A percentile compares a stretch with the other conserved stretches of the same genome.
Evolutionary conservation across 257 asterid species (phyloP).

Genomic region (Fraxinus cuspidata): DNA sequence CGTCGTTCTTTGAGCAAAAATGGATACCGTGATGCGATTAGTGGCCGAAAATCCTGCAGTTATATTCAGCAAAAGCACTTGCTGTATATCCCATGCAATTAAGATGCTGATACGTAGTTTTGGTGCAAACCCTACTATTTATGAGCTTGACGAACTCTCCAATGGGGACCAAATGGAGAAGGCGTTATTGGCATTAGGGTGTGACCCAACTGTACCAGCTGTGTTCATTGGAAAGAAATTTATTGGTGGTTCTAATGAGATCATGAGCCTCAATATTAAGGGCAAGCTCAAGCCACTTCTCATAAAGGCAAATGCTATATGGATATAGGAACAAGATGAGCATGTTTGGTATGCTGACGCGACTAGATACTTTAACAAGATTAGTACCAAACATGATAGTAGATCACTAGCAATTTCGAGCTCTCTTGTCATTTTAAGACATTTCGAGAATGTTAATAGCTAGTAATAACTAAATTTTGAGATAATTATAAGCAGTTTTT

Average conservation of each 20-base stretch:
- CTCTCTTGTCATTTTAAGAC: neutral
- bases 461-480: neutral
- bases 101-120: constrained; percentile 42
- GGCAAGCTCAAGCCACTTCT: constrained; percentile 58
- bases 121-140: constrained; percentile 54
- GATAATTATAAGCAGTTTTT: neutral
- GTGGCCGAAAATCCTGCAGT: constrained; percentile 56
- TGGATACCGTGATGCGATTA: constrained; percentile 46
- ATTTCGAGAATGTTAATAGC: neutral
- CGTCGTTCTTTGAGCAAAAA: constrained; percentile 9
- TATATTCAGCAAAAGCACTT: constrained; percentile 58
- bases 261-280: constrained; percentile 58
- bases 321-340: constrained; percentile 38
- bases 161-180: constrained; percentile 51
- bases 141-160: constrained; percentile 45
- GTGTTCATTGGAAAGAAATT: constrained; percentile 57
- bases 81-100: constrained; percentile 61
- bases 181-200: constrained; percentile 50
- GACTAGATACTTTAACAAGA: neutral
- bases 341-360: neutral
- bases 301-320: constrained; percentile 56
- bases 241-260: constrained; percentile 64
- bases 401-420: neutral
- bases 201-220: constrained; percentile 58
- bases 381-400: neutral